Base-by-base conservation (phyloP, 805 yeast species). In the Sugiyamaella smithiae region DNA sequence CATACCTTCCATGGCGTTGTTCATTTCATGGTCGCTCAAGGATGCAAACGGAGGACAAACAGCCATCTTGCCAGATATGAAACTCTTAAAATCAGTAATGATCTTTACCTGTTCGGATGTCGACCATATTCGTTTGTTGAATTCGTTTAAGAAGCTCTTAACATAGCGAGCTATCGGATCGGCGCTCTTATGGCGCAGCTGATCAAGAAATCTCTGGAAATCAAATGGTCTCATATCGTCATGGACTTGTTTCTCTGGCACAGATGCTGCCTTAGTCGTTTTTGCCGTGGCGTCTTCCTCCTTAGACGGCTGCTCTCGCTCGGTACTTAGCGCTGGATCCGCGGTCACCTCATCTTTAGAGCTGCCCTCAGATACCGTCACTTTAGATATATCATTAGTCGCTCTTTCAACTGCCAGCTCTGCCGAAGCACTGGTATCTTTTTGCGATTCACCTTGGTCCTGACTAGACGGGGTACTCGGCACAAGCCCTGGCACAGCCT, bases 111-210 rank as follows among this genome's bases (percentile, higher is more conserved):
- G 95, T 64, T 93, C 98, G 4, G 76, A 73, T 1, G 83, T 77
- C 0, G 85, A 75, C 84, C 95, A 88, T 1, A 76, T 71, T 44
- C 77, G 80, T 52, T 82, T 78, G 43, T 77, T 72, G 45, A 91
- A 93, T 49, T 88, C 91, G 38, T 74, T 77, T 40, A 95, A 68
- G 59, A 93, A 95, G 1, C 96, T 88, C 58, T 84, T 81, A 35
- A 90, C 78, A 61, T 91, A 93, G 49, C 88, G 77, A 4, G 90
- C 89, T 31, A 89, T 77, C 0, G 98, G 97, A 50, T 88, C 96
- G 4, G 98, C 97, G 47, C 76, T 74, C 54, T 82, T 84, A 45
- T 78, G 75, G 51, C 84, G 82, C 56, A 93, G 74, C 56, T 84
- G 86, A 9, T 74, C 72, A 33, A 89, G 71, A 62, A 93, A 93